Evolutionary conservation across 257 asterid species (phyloP).

Genomic region (Solanum bulbocastanum): DNA sequence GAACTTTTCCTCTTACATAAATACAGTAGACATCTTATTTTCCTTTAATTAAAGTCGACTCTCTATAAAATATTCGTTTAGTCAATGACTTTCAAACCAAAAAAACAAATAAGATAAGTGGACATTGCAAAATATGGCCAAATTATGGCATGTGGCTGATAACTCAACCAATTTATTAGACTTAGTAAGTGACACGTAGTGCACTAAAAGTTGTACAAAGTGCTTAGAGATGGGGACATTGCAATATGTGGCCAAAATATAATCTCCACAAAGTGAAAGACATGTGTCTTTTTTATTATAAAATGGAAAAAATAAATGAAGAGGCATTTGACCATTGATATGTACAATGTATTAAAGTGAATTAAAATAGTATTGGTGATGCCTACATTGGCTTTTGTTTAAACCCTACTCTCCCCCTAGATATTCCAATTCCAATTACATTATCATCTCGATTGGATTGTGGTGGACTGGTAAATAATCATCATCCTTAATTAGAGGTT

Average conservation of each 20-base stretch:
- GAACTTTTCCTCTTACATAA: neutral
- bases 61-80: neutral
- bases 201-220: neutral
- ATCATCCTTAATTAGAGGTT: too few species aligned
- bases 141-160: neutral
- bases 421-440: neutral
- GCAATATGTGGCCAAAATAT: neutral
- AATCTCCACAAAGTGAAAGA: neutral
- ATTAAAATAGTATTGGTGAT: neutral
- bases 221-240: neutral
- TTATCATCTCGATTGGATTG: accelerated
- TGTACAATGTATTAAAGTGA: neutral
- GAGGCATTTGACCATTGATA: neutral
- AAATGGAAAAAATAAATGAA: neutral
- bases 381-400: neutral
- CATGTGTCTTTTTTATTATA: neutral
- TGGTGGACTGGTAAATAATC: accelerated
- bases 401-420: neutral
- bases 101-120: neutral
- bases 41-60: too few species aligned
- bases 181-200: neutral
- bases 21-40: neutral
- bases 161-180: neutral
- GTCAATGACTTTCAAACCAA: neutral
- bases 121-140: neutral